Evolutionary conservation across 352 stramenopile genomes (phyloP), one percentile per base, ranked within the genome.

Genomic region (Globisporangium ultimum): DNA sequence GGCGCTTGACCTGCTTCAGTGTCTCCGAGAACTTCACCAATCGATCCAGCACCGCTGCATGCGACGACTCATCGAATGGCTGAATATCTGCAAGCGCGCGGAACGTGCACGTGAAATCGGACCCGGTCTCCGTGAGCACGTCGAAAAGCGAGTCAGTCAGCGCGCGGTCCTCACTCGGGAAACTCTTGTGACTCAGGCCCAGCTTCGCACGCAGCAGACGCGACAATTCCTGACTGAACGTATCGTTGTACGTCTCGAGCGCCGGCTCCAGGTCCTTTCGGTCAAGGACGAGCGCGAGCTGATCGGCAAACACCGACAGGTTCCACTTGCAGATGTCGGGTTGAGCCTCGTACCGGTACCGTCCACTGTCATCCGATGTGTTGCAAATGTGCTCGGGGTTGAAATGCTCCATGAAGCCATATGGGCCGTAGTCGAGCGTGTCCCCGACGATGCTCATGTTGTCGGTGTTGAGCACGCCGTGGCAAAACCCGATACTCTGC

Each of bases 381-480:
- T 95, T 95, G 72, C 81, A 91, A 46, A 92, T 68, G 53, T 92
- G 81, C 41, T 86, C 68, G 2, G 79, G 74, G 55, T 97, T 79
- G 62, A 96, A 97, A 56, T 92, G 76, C 61, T 97, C 89, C 85
- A 97, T 94, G 61, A 96, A 97, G 3, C 89, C 91, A 67, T 86
- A 97, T 48, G 89, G 91, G n/a, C 89, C 91, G 63, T 97, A 97
- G 68, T 97, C 91, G 42, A 98, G 87, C 17, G 91, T 98, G 60
- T 96, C 84, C 5, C 91, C 91, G 17, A 93, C 58, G 55, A 97
- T 84, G 53, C 83, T 94, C 80, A 96, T 91, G 70, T 98, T 98
- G 70, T 98, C 91, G 36, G 91, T 96, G 66, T 98, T 98, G 42
- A 98, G 70, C 21, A 97, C 89, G 12, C 90, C 91, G 57, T 98